Percentiles rank a stretch among this genome's conserved stretches.
These are phyloP conservation scores for Adansonia madagascariensis DNA, from an alignment of 441 rosid genomes.

Conservation along the genomic window DNA sequence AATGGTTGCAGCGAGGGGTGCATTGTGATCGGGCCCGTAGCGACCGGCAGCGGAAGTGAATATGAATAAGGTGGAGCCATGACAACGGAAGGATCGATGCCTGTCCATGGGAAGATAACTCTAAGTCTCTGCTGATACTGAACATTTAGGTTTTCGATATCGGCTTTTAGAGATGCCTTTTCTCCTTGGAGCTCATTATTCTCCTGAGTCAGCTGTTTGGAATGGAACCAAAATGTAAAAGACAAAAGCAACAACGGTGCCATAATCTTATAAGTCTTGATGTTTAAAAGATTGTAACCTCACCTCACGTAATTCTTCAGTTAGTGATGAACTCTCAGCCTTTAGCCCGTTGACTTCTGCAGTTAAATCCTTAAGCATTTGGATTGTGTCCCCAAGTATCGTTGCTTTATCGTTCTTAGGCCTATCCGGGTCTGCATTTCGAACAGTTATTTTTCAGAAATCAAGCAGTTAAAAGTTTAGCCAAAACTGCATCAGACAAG, in stretches of 20 bases:
- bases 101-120: constrained; percentile 60
- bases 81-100: constrained; percentile 53
- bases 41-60: constrained; percentile 54
- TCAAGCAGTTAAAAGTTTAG: constrained; percentile 4
- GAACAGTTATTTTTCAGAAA: constrained; percentile 15
- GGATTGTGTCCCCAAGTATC: constrained; percentile 67
- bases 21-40: constrained; percentile 54
- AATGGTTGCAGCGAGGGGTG: constrained; percentile 57
- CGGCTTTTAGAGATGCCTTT: constrained; percentile 64
- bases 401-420: constrained; percentile 85
- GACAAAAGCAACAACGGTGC: background rate
- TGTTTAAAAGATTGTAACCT: constrained; percentile 3
- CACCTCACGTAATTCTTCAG: constrained; percentile 82
- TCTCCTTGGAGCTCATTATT: constrained; percentile 79
- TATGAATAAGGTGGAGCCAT: constrained; percentile 57
- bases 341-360: constrained; percentile 62
- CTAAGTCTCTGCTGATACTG: constrained; percentile 68
- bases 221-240: background rate
- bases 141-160: constrained; percentile 59
- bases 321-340: constrained; percentile 55
- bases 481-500: background rate
- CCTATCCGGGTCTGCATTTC: constrained; percentile 62
- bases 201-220: constrained; percentile 67
- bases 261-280: constrained; percentile 1
- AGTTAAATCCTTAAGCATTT: constrained; percentile 67